Base-by-base conservation (phyloP, 108 stramenopile genomes). In the Parmales sp. region DNA sequence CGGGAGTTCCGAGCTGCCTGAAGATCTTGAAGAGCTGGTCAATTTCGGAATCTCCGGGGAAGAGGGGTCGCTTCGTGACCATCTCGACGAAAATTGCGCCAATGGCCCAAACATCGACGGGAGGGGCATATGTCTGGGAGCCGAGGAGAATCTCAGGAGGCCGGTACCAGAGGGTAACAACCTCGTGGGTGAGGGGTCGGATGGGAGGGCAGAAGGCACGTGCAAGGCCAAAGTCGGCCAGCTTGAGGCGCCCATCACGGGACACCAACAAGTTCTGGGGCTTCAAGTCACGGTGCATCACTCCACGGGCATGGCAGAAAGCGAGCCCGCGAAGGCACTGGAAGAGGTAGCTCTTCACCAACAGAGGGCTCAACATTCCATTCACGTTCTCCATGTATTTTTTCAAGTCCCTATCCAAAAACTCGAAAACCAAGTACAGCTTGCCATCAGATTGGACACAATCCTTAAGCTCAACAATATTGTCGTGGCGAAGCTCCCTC, bases 111-210 rank as follows among this genome's bases (percentile, higher is more conserved):
- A 92, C 79, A 75, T 97, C 98, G 45, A 97, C 89, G 7, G 91
- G 90, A 7, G 94, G 90, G 16, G 90, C 86, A 78, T 99, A 99
- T 4, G 81, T 88, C 67, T 88, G 86, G 8, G 81, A 83, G 39
- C 95, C 95, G 11, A 95, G 79, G 29, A 95, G 73, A 44, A 98
- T 91, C 74, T 98, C 98, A 5, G 97, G 96, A 9, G 95, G 92
- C 13, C 98, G 90, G 77, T 99, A 99, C 96, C 96, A 99, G 39
- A 96, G 85, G 25, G 98, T 99, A 22, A 99, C 94, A 34, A 99
- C 98, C 71, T 96, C 92, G 69, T 95, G 94, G 20, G 94, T 95
- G 68, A 90, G 74, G 1, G 89, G 87, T 11, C 86, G 82, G 46
- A 91, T 87, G 2, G 96, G 96, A 23, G 92, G 92, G 64, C 91